Evolutionary conservation across 2,329 filamentous ascomycete species (phyloP).

Genomic region (Aspergillus cejpii): DNA sequence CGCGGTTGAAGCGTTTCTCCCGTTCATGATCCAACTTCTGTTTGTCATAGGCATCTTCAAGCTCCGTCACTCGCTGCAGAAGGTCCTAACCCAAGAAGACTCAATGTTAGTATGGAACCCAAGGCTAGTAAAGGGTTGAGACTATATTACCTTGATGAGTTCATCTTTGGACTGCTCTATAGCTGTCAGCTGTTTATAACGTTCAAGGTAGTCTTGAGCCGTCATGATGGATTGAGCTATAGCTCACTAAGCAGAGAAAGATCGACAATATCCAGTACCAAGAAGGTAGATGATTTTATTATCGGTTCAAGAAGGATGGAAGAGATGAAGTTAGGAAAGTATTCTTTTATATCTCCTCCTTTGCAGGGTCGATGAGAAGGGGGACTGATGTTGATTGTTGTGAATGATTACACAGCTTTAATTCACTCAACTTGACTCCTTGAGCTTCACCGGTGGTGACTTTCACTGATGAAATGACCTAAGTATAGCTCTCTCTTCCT

Average conservation of each 20-base stretch:
- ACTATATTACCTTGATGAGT: conserved; percentile 42
- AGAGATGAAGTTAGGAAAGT: no score
- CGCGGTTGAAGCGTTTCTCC: conserved; percentile 44
- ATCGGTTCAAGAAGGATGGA: no score
- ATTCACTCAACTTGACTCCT: no score
- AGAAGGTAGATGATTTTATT: no score
- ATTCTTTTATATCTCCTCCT: no score
- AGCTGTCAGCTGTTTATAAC: conserved; percentile 41
- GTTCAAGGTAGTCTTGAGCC: conserved; percentile 33
- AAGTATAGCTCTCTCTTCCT: neutral
- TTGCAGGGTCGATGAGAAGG: no score
- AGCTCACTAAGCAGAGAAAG: neutral
- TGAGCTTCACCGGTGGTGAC: neutral
- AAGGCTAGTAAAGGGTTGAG: conserved; percentile 4
- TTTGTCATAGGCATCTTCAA: conserved; percentile 41
- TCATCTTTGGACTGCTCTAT: conserved; percentile 44
- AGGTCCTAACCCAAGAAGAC: conserved; percentile 36
- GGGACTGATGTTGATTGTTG: no score
- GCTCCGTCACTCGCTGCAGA: conserved; percentile 39
- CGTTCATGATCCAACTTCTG: conserved; percentile 44
- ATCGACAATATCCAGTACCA: no score
- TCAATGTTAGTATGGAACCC: conserved; percentile 14
- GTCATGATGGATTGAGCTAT: conserved; percentile 21
- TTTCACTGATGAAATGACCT: neutral
- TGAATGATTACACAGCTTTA: no score